phyloP scores from a whole-genome alignment of 257 asterid genomes.

The Paulownia fortunei region DNA sequence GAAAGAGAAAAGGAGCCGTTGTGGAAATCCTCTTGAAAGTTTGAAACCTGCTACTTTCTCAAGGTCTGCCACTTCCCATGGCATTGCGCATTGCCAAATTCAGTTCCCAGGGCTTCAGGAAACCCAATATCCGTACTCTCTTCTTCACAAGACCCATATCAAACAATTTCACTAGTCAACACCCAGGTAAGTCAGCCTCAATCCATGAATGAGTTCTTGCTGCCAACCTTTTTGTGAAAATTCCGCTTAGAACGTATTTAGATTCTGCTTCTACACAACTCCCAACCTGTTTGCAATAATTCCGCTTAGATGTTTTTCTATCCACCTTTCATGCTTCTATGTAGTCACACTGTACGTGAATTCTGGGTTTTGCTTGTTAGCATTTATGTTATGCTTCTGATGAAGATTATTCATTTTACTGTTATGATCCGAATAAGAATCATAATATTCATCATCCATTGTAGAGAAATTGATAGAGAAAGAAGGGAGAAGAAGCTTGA shows the following conservation, averaged over 20 bases:
- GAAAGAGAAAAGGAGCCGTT: neutral
- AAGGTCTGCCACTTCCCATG: conserved; percentile 35
- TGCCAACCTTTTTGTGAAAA: conserved; percentile 54
- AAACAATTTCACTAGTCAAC: conserved; percentile 34
- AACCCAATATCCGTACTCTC: conserved; percentile 3
- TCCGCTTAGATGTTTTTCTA: neutral
- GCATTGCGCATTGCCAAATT: conserved; percentile 43
- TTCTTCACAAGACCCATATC: conserved; percentile 28
- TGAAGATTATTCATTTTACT: too few species aligned
- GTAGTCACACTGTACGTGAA: neutral
- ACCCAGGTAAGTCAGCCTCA: conserved; percentile 44
- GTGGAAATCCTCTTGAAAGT: neutral
- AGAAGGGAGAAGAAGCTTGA: too few species aligned
- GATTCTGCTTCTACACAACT: neutral
- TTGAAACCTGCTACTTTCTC: neutral
- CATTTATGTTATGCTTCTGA: neutral
- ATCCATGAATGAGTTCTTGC: neutral
- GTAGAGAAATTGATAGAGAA: too few species aligned
- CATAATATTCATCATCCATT: too few species aligned
- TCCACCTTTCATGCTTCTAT: conserved; percentile 5
- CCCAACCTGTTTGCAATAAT: neutral
- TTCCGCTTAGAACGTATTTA: conserved; percentile 32
- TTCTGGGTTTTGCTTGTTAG: neutral
- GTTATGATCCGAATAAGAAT: too few species aligned
- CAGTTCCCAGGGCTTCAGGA: conserved; percentile 2